Base-by-base conservation (phyloP, 2,329 filamentous ascomycete species). In the Aspergillus tanneri region DNA sequence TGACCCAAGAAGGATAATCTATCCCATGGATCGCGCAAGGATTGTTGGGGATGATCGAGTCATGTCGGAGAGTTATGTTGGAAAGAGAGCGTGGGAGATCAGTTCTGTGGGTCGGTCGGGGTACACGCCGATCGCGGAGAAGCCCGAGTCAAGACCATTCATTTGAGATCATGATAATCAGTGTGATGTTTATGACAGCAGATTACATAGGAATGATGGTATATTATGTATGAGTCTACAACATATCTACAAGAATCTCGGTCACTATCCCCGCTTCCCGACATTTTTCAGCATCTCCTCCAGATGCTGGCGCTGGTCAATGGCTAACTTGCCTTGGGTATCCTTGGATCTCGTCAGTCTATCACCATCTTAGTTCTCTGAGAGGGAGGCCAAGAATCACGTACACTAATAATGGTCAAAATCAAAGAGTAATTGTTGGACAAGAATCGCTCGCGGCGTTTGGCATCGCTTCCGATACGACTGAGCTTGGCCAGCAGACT, bases 371-470 rank as follows among this genome's bases (percentile, higher is more conserved):
- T n/a, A n/a, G n/a, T n/a, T n/a, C n/a, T n/a, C n/a, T n/a, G n/a
- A 1, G 14, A 28, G 5, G 18, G 24, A 9, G 2, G 28, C 3
- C 11, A 27, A 22, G n/a, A 27, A 14, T 37, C 22, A 64, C 73
- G 38, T 67, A 77, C 87, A 62, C 87, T 83, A 55, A 99, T 87
- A 53, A 99, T 96, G 9, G 93, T 96, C 61, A 90, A 77, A n/a
- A 99, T 82, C 55, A 99, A 77, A 45, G 89, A 95, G 70, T 95
- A 97, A 68, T 99, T 99, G 67, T 97, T 99, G 65, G 88, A 93
- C 61, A 99, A 70, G 65, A 97, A 97, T 36, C 93, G 78, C 58
- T 92, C 87, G 57, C 86, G 79, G 72, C 95, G 95, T 64, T 89
- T 82, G 54, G 82, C 79, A 62, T 96, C 92, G 1, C 78, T 72